These are phyloP conservation scores for Cyberlindnera xylosilytica DNA, from an alignment of 805 yeast species.

Conservation along the genomic window DNA sequence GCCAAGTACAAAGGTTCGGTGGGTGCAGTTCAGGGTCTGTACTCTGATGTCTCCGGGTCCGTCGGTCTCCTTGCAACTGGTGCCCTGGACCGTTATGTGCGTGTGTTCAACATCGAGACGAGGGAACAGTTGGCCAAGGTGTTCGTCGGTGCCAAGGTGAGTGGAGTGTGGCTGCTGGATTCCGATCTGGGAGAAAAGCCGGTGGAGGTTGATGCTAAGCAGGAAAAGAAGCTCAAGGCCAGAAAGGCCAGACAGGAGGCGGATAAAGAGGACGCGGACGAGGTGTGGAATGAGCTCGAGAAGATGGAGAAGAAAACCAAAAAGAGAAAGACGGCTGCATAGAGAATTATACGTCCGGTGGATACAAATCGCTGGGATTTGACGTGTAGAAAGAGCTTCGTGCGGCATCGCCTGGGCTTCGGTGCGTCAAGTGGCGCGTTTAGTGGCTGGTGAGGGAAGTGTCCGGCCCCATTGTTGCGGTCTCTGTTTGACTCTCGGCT, in stretches of 20 bases:
- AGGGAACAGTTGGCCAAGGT: slow-evolving; percentile 65
- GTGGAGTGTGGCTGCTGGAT: slow-evolving; percentile 48
- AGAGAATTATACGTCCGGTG: too few relatives aligned
- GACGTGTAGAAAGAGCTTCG: too few relatives aligned
- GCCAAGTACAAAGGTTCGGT: slow-evolving; percentile 79
- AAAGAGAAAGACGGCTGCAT: slow-evolving; percentile 16
- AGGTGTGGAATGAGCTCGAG: slow-evolving; percentile 36
- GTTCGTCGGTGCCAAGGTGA: slow-evolving; percentile 70
- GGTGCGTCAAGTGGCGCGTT: too few relatives aligned
- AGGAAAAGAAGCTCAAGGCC: slow-evolving; percentile 31
- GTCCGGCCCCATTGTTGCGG: too few relatives aligned
- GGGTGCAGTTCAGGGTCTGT: slow-evolving; percentile 53
- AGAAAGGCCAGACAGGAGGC: slow-evolving; percentile 35
- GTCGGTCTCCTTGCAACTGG: slow-evolving; percentile 62
- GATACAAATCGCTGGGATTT: too few relatives aligned
- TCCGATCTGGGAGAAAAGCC: slow-evolving; percentile 33
- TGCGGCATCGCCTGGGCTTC: too few relatives aligned
- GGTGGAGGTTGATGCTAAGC: slow-evolving; percentile 24
- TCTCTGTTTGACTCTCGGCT: too few relatives aligned
- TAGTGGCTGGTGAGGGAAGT: too few relatives aligned
- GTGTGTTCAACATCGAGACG: slow-evolving; percentile 64
- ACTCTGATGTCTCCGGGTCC: slow-evolving; percentile 24
- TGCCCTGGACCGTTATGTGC: slow-evolving; percentile 82
- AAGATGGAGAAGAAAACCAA: slow-evolving; percentile 16
- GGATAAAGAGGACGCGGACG: slow-evolving; percentile 32